Percentiles rank a stretch among this genome's conserved stretches.
Evolutionary conservation across 2,329 filamentous ascomycete genomes (phyloP).

Genomic region (Phyllosticta citribraziliensis): DNA sequence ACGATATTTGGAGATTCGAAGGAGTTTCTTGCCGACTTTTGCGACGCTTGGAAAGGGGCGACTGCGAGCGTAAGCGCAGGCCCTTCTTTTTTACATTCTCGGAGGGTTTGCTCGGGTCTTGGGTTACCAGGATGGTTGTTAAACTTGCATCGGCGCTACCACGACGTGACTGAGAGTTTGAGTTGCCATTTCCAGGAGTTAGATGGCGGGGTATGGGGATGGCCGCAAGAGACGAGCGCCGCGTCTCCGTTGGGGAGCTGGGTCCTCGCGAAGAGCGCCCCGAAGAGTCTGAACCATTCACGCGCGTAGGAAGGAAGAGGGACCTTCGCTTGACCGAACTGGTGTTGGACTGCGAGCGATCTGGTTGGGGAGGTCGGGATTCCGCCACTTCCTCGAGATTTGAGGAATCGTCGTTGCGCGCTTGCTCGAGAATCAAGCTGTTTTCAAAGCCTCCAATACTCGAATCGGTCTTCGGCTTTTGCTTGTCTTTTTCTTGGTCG

Average conservation of each 20-base stretch:
- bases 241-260: slow-evolving; percentile 15
- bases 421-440: slow-evolving; percentile 16
- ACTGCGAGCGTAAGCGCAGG: slow-evolving; percentile 10
- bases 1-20: not conserved
- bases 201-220: slow-evolving; percentile 14
- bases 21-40: slow-evolving; percentile 8
- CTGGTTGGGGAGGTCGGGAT: not conserved
- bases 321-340: slow-evolving; percentile 5
- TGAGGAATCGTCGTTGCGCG: slow-evolving; percentile 25
- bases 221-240: slow-evolving; percentile 22
- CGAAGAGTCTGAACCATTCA: slow-evolving; percentile 15
- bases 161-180: slow-evolving; percentile 24
- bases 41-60: slow-evolving; percentile 8
- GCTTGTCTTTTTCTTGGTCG: slow-evolving; percentile 45
- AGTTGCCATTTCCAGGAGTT: slow-evolving; percentile 20
- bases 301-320: not conserved
- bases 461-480: slow-evolving; percentile 15
- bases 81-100: slow-evolving; percentile 15
- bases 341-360: not conserved
- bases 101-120: slow-evolving; percentile 20
- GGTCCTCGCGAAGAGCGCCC: slow-evolving; percentile 21
- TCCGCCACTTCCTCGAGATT: slow-evolving; percentile 13
- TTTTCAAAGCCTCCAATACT: slow-evolving; percentile 13
- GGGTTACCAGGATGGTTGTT: slow-evolving; percentile 30
- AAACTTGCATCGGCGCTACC: slow-evolving; percentile 30